Base-by-base conservation (phyloP, 441 rosid genomes). In the Gossypium trilobum region DNA sequence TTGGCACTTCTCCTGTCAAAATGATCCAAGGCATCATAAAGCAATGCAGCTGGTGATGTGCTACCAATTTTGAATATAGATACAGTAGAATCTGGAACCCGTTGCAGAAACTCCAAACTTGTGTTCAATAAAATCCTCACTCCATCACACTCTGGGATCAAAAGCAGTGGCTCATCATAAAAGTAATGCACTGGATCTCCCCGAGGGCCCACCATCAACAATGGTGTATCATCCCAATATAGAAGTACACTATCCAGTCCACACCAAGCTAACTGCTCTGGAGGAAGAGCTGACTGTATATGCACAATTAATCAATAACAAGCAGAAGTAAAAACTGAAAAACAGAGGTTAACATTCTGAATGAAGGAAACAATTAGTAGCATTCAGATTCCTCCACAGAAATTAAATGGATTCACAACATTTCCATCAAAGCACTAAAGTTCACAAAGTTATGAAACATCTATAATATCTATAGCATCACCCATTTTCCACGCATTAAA, bases 211-310 rank as follows among this genome's bases (percentile, higher is more conserved):
- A 95, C 99, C 98, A 95, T 91, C 88, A 90, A 77, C 59, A 93
- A 85, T 0, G 72, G 74, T 85, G 87, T 81, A 81, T 93, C 97
- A 84, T 95, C 98, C 96, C 96, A 90, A 80, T 91, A 91, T 59
- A 93, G 91, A 8, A 95, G 85, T 72, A 95, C 85, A 31, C 88
- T 93, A 59, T 95, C 99, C 91, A 91, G 83, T 79, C 95, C 99
- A 83, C 99, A 93, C 97, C 99, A 95, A 31, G 93, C 96, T 82
- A 95, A 81, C 83, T 95, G 99, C 84, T 86, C 88, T 0, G 99
- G 99, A 75, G 99, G 97, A 79, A 95, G 95, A 6, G 92, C 89
- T 73, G 98, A 87, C 98, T 95, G 87, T 74, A 77, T 51, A 68
- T 22, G 55, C 31, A 60, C 29, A 65, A 73, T 9, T 19, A 52